Evolutionary conservation across 164 flowering plant species (phyloP), one percentile per base, ranked within the genome.

Genomic region (Vitis riparia): DNA sequence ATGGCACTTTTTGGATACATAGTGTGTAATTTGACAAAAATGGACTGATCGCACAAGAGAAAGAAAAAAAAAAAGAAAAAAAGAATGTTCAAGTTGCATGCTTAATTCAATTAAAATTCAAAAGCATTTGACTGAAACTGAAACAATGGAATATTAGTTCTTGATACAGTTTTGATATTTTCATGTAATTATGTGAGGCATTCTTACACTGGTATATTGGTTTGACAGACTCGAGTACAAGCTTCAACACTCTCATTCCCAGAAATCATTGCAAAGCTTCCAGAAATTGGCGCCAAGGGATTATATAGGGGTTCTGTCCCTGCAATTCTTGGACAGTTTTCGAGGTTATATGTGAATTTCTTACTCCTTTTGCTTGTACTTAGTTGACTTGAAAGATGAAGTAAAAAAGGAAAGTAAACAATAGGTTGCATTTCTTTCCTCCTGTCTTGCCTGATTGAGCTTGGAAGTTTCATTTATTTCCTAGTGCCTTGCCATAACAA

Each of bases 181-280:
- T 32, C n/a, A 9, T 53, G 56, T 14, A 13, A 14, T 37, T 55
- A 11, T 70, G 55, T 13, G 19, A 17, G 67, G 37, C 47, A 19
- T 63, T 62, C 51, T 74, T 52, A 58, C 29, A 29, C 14, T 62
- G 30, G 10, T 60, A 65, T 73, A 29, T 59, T 64, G 66, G 60
- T 71, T 47, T 77, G 1, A 37, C 81, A 96, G 98, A 96, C 99
- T 73, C 92, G 89, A 50, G 92, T 93, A 11, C 99, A 96, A 87
- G 98, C 99, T 74, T 96, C 99, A 65, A 88, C 97, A n/a, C 79
- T 90, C 48, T 77, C 89, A 64, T 91, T 93, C 75, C 97, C 97
- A 32, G 92, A 96, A 75, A 77, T 96, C 29, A 81, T 91, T 29
- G 68, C 97, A 66, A 88, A 82, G 80, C 85, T 96, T 77, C 99